phyloP scores from a whole-genome alignment of 225 moss, liverwort and hornwort species.

The Sphagnum contortum region DNA sequence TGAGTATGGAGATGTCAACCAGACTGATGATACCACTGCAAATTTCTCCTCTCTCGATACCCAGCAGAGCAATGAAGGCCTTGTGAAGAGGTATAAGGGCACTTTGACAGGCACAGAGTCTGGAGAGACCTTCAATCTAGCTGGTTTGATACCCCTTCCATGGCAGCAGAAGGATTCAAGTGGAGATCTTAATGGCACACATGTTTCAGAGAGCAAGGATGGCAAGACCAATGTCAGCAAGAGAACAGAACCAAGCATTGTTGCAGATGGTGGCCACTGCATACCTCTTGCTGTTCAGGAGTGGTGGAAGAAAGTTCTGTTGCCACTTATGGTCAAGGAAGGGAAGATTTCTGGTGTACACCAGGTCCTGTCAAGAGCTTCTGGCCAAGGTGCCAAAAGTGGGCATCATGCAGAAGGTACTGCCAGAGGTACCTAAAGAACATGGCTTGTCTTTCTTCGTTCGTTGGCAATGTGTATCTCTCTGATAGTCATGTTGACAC shows the following conservation, averaged over 20 bases:
- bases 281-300: conserved; percentile 12
- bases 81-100: conserved; percentile 2
- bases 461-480: too few species aligned
- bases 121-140: conserved; percentile 3
- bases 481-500: too few species aligned
- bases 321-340: conserved; percentile 34
- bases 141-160: conserved; percentile 34
- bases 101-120: background rate
- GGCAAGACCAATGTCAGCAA: conserved; percentile 14
- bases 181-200: conserved; percentile 13
- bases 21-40: background rate
- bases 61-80: background rate
- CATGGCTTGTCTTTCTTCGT: too few species aligned
- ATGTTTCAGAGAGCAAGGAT: conserved; percentile 16
- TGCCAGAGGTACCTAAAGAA: too few species aligned
- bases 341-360: conserved; percentile 35
- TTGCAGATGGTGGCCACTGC: background rate
- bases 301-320: conserved; percentile 34
- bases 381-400: background rate
- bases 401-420: too few species aligned
- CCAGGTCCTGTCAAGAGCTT: conserved; percentile 9
- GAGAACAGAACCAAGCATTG: conserved; percentile 10
- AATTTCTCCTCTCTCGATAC: background rate
- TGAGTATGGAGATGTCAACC: conserved; percentile 7
- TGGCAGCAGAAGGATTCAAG: conserved; percentile 15